These are phyloP conservation scores for Globisporangium emineosum DNA, from an alignment of 352 stramenopile species.

Conservation along the genomic window DNA sequence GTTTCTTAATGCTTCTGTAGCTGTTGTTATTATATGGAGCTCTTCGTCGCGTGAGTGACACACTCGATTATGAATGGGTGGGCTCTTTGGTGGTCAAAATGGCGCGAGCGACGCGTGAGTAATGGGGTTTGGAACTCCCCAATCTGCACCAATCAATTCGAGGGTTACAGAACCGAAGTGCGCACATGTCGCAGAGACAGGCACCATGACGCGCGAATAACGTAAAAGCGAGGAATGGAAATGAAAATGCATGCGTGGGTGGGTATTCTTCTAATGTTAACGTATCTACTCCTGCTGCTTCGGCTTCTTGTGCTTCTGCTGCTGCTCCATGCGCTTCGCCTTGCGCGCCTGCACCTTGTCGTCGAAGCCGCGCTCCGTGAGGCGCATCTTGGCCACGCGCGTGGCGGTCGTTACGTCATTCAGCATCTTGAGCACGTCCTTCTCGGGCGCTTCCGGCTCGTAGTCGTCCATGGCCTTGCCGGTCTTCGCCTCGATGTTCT, in stretches of 20 bases:
- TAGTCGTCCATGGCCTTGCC: constrained; percentile 92
- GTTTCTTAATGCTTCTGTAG: not conserved
- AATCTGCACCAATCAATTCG: constrained; percentile 15
- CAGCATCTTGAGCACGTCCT: constrained; percentile 93
- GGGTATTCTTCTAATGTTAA: not conserved
- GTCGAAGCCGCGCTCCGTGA: constrained; percentile 87
- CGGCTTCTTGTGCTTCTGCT: constrained; percentile 30
- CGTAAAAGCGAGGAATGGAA: not conserved
- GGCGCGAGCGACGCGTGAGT: not conserved
- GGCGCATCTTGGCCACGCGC: constrained; percentile 91
- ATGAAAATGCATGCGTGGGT: not conserved
- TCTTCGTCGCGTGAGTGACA: not conserved
- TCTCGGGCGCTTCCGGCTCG: constrained; percentile 70
- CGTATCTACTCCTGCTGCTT: constrained; percentile 7
- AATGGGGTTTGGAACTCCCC: not conserved
- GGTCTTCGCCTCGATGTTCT: constrained; percentile 93
- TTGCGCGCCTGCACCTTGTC: constrained; percentile 79
- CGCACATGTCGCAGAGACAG: constrained; percentile 11
- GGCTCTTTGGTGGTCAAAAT: constrained; percentile 5
- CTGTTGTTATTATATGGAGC: no score
- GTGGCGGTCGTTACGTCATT: constrained; percentile 94
- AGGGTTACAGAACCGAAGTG: not conserved
- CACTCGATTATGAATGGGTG: not conserved
- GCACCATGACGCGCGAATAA: constrained; percentile 8
- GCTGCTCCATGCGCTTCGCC: constrained; percentile 60